Conservation (phyloP, 495 filamentous ascomycete genomes). For the Cercophora sp. region DNA sequence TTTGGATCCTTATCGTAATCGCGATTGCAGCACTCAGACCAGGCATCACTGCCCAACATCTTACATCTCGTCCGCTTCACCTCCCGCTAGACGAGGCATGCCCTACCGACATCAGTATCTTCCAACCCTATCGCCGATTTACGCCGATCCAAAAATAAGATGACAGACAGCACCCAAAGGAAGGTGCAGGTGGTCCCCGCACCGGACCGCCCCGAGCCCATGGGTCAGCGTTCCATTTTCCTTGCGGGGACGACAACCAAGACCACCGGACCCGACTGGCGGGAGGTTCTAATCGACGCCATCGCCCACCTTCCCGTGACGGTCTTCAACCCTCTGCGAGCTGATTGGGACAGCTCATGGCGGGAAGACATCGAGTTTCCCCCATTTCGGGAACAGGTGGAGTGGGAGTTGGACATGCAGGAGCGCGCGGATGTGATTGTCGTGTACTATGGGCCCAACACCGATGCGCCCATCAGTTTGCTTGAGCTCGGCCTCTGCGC, state of each 20-base stretch:
- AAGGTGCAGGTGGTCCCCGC: constrained; percentile 29
- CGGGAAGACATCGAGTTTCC: constrained; percentile 38
- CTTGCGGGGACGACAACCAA: constrained; percentile 40
- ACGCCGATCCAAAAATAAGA: too few relatives aligned
- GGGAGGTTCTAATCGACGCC: constrained; percentile 27
- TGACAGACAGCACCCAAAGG: constrained; percentile 1
- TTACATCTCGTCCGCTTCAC: too few relatives aligned
- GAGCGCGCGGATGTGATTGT: constrained; percentile 50
- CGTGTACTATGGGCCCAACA: constrained; percentile 48
- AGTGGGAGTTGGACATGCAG: constrained; percentile 57
- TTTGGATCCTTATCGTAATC: too few relatives aligned
- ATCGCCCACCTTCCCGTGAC: constrained; percentile 46
- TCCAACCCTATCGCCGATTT: too few relatives aligned
- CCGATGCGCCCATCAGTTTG: constrained; percentile 26
- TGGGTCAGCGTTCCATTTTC: constrained; percentile 33
- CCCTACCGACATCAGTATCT: too few relatives aligned
- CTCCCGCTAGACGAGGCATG: too few relatives aligned
- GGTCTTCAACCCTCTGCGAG: constrained; percentile 54
- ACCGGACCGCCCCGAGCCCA: constrained; percentile 25
- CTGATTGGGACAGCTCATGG: constrained; percentile 54
- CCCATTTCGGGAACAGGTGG: constrained; percentile 50
- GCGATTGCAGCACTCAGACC: too few relatives aligned
- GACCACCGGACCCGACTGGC: constrained; percentile 37
- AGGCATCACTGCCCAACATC: too few relatives aligned
- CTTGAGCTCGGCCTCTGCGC: constrained; percentile 43